Evolutionary conservation across 2,329 filamentous ascomycete species (phyloP).

Genomic region (Akanthomyces uredinophilus): DNA sequence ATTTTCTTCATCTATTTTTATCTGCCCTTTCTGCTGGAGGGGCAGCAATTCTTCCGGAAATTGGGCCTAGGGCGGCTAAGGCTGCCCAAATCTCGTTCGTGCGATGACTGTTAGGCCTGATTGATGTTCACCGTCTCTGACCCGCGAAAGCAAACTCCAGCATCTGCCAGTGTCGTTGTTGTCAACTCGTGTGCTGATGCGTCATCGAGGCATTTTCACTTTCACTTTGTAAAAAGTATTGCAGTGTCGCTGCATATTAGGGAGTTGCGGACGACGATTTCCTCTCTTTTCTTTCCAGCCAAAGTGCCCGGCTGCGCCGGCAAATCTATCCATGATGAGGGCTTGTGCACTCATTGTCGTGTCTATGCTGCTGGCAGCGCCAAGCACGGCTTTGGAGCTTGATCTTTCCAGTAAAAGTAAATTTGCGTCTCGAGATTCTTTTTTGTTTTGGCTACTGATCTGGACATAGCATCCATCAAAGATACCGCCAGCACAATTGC

Average conservation of each 20-base stretch:
- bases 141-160: background rate
- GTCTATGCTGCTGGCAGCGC: constrained; percentile 6
- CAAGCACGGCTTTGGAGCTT: background rate
- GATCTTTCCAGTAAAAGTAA: background rate
- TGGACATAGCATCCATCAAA: constrained; percentile 42
- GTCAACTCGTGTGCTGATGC: background rate
- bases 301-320: background rate
- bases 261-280: background rate
- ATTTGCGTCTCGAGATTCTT: background rate
- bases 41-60: background rate
- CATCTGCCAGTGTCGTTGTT: background rate
- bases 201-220: background rate
- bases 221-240: background rate
- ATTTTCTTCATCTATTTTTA: background rate
- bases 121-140: background rate
- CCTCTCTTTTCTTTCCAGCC: no score
- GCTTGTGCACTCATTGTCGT: background rate
- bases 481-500: constrained; percentile 43
- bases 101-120: background rate
- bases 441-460: background rate
- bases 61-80: background rate
- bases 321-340: background rate
- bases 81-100: background rate
- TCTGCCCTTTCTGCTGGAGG: background rate
- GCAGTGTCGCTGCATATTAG: no score